Conservation (phyloP, 768 basidiomycete species). For the Podaxis sp. region DNA sequence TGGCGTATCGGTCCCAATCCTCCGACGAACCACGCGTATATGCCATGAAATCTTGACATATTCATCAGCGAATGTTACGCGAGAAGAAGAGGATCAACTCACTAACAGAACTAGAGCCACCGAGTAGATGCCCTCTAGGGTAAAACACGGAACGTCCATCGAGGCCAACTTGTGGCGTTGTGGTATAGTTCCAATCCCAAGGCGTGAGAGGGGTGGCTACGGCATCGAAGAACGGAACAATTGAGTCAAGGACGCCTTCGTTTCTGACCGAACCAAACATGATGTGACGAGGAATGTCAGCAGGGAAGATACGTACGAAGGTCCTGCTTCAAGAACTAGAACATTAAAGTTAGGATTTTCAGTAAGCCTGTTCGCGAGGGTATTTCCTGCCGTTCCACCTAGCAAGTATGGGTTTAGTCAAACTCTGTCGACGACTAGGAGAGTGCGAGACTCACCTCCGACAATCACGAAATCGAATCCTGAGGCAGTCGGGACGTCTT, state of each 20-base stretch:
- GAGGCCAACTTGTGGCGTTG: conserved; percentile 25
- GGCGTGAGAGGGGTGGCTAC: conserved; percentile 11
- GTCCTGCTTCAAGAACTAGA: conserved; percentile 8
- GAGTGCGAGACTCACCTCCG: conserved; percentile 15
- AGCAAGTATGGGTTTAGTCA: background rate
- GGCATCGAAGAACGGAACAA: conserved; percentile 10
- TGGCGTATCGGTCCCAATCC: conserved; percentile 28
- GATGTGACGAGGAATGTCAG: background rate
- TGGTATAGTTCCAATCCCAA: conserved; percentile 34
- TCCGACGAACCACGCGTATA: conserved; percentile 20
- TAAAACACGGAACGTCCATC: conserved; percentile 22
- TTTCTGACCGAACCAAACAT: background rate
- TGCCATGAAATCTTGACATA: conserved; percentile 16
- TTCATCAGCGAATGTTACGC: background rate
- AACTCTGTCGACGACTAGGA: background rate
- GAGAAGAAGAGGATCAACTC: conserved; percentile 4
- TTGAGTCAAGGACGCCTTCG: conserved; percentile 8
- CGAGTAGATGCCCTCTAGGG: conserved; percentile 25
- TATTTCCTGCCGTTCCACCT: conserved; percentile 17
- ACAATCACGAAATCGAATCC: conserved; percentile 21
- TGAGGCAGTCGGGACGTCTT: conserved; percentile 3
- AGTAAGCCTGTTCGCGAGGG: conserved; percentile 8
- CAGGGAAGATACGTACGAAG: conserved; percentile 13
- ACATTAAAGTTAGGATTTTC: conserved; percentile 3
- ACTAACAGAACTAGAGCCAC: conserved; percentile 29